Conservation (phyloP, 2,329 filamentous ascomycete species). For the Sordariomycetes sp. region DNA sequence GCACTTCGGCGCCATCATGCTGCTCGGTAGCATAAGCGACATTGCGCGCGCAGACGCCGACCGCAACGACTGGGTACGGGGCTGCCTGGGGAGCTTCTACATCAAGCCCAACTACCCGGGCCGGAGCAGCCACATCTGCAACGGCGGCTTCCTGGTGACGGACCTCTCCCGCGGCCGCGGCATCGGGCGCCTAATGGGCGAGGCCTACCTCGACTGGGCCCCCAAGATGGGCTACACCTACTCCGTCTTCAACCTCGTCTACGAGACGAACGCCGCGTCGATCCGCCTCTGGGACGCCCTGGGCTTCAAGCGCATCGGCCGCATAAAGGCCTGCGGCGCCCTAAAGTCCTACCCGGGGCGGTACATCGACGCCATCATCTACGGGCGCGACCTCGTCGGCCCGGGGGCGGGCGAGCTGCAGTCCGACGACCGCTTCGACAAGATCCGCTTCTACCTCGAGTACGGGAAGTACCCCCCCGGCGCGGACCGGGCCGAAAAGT, state of each 20-base stretch:
- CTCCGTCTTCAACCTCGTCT: conserved; percentile 88
- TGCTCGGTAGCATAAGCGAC: conserved; percentile 60
- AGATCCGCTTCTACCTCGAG: conserved; percentile 95
- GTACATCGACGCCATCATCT: conserved; percentile 64
- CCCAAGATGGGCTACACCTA: conserved; percentile 77
- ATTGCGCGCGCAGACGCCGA: conserved; percentile 20
- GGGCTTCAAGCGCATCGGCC: conserved; percentile 83
- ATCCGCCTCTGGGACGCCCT: conserved; percentile 87
- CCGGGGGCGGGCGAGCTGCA: conserved; percentile 20
- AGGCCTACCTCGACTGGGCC: conserved; percentile 66
- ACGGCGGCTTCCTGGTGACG: conserved; percentile 67
- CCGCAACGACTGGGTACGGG: conserved; percentile 63
- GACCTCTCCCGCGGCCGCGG: conserved; percentile 61
- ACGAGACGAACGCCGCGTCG: conserved; percentile 84
- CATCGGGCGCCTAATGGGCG: conserved; percentile 63
- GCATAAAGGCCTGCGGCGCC: conserved; percentile 60
- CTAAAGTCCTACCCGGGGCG: conserved; percentile 56
- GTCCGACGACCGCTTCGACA: conserved; percentile 61
- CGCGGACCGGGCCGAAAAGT: conserved; percentile 91
- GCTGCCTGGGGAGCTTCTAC: conserved; percentile 83
- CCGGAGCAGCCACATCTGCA: conserved; percentile 82
- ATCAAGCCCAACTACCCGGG: conserved; percentile 92
- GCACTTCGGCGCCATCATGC: conserved; percentile 79
- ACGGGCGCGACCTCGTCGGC: conserved; percentile 49
- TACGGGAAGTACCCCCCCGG: conserved; percentile 86